Base-by-base conservation (phyloP, 345 rosid species). In the Pelargonium nanum region DNA sequence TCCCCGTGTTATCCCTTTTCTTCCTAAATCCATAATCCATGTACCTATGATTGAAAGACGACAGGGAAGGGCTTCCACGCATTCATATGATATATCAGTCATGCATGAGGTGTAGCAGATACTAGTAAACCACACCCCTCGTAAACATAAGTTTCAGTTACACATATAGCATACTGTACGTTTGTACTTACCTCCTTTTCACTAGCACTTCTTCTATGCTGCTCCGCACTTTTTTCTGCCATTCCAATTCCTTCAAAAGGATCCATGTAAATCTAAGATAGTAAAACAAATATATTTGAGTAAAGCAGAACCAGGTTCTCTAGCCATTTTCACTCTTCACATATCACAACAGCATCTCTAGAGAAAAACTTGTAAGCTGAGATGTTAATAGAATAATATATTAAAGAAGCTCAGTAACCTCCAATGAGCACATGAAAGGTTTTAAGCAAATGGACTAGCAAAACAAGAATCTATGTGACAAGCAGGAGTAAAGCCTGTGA, bases 191-290 rank as follows among this genome's bases (percentile, higher is more conserved):
- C 98, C 92, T 91, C 92, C 67, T 88, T 80, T 74, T 91, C 98
- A 56, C 60, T 70, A 24, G 95, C 99, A 62, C 99, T 93, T 77
- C 91, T 81, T 76, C 99, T 80, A 65, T 87, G 97, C 72, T 67
- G 73, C 60, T 93, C 92, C 40, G 90, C 95, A 78, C 77, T 85
- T 65, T 60, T 77, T 71, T 83, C 92, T 19, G 86, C 76, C 66
- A 70, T 70, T 58, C 88, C 91, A 59, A 89, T 78, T 56, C 87
- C 96, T 77, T 89, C 99, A 78, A 92, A 87, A 55, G 95, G 94
- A 74, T 93, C 97, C 59, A 81, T 61, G 71, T 80, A 81, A 75
- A 81, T 68, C 97, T 89, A 68, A 63, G 48, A 54, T 9, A 55
- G 16, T 32, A 53, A 0, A 50, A 57, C 19, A 58, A 45, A 13